These are phyloP conservation scores for Arthrinium puccinioides DNA, from an alignment of 2,329 filamentous ascomycete genomes.

Conservation along the genomic window DNA sequence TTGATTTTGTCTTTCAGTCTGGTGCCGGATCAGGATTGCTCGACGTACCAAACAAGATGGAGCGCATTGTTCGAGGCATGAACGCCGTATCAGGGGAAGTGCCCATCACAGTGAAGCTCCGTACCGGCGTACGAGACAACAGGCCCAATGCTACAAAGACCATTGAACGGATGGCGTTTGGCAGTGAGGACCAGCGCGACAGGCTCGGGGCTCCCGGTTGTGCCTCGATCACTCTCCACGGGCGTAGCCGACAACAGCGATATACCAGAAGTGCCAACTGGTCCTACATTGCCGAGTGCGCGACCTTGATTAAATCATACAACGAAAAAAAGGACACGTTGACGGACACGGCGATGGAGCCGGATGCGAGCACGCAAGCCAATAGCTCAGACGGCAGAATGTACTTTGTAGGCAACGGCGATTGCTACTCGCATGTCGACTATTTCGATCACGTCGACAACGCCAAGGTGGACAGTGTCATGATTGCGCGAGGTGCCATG, in stretches of 20 bases:
- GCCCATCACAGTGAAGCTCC: conserved; percentile 90
- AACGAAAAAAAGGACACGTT: conserved; percentile 60
- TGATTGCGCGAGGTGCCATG: conserved; percentile 92
- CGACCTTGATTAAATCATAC: conserved; percentile 73
- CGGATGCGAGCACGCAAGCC: conserved; percentile 67
- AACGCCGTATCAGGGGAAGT: conserved; percentile 85
- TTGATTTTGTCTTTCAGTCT: conserved; percentile 83
- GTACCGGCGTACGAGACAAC: conserved; percentile 79
- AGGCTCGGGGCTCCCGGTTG: conserved; percentile 71
- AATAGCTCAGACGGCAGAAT: conserved; percentile 60
- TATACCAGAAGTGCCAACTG: conserved; percentile 93
- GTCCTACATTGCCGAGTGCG: conserved; percentile 87
- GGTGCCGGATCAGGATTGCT: conserved; percentile 88
- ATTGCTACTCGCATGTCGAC: conserved; percentile 88
- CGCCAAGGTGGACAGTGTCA: conserved; percentile 81
- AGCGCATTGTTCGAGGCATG: conserved; percentile 95
- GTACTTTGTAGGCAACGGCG: conserved; percentile 94
- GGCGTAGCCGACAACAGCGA: conserved; percentile 85
- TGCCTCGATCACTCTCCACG: conserved; percentile 93
- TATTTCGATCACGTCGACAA: conserved; percentile 74
- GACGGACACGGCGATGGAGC: conserved; percentile 70
- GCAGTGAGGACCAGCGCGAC: conserved; percentile 64
- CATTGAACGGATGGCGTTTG: conserved; percentile 76
- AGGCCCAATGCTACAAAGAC: conserved; percentile 74
- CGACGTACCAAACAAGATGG: conserved; percentile 80